Base-by-base conservation (phyloP, 768 basidiomycete species). In the Naematelia aurantialba region DNA sequence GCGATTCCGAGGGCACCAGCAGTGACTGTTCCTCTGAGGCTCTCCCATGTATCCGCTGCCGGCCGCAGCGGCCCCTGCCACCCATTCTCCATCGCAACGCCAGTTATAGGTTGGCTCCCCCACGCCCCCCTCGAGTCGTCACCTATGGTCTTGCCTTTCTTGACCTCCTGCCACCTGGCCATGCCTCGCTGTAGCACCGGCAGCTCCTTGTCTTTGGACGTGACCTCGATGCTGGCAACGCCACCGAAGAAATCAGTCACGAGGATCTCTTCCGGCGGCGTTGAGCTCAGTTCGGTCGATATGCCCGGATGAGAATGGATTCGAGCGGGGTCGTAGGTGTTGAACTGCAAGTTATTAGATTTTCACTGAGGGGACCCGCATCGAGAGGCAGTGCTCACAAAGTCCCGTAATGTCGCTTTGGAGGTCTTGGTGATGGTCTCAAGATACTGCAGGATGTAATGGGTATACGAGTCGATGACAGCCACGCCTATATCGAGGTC, bases 401-500 rank as follows among this genome's bases (percentile, higher is more conserved):
- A 81, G 68, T 94, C 89, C 56, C 85, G 81, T 82, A 94, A 83
- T 13, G 88, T 87, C 17, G 82, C 81, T 45, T 85, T 83, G 49
- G 86, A 88, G 0, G 93, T 93, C 78, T 96, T 96, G 79, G 91
- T 89, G 68, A 94, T 86, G 17, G 84, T 83, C 75, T 98, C 96
- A 82, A 99, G 86, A 76, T 85, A 92, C 62, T 91, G 83, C 10
- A 99, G 84, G 26, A 93, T 81, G 69, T 88, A 88, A 78, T 98
- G 96, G 0, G 94, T 98, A 73, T 85, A 99, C 13, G 85, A 85
- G 74, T 99, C 96, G 62, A 97, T 96, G 50, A 99, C 92, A 0
- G 91, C 87, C 0, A 98, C 90, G 2, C 96, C 96, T 26, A 99
- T 86, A 63, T 97, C 94, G 31, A 86, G 80, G 79, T 99, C 96